Conservation (phyloP, 176 grass and related monocot genomes). For the Avena sativa region DNA sequence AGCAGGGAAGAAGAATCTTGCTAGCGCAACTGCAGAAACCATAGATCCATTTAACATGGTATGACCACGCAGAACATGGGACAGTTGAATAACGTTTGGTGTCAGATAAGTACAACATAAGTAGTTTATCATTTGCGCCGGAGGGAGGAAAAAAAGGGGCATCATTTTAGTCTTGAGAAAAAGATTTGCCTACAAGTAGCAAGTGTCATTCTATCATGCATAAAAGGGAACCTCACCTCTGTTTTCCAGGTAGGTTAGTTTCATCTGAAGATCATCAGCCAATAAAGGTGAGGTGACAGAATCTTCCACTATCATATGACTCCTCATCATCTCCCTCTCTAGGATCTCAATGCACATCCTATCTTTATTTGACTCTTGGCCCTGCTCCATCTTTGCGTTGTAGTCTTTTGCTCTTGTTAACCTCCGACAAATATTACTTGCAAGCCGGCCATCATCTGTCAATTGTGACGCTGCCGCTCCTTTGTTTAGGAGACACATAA, state of each 20-base stretch:
- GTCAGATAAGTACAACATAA: conserved; percentile 14
- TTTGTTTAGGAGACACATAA: conserved; percentile 82
- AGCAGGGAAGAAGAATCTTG: conserved; percentile 91
- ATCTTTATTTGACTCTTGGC: conserved; percentile 97
- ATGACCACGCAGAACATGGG: conserved; percentile 2
- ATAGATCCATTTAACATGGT: conserved; percentile 15
- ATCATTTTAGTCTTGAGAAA: conserved; percentile 10
- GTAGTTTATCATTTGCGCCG: neutral
- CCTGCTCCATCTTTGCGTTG: conserved; percentile 69
- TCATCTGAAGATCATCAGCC: conserved; percentile 91
- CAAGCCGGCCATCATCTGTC: conserved; percentile 75
- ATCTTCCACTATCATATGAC: conserved; percentile 75
- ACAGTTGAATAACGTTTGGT: neutral
- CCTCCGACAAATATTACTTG: conserved; percentile 76
- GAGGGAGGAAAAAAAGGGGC: neutral
- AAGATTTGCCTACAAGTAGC: conserved; percentile 1
- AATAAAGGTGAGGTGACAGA: conserved; percentile 91
- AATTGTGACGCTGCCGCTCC: conserved; percentile 65
- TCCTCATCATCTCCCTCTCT: conserved; percentile 89
- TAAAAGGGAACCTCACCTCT: conserved; percentile 64
- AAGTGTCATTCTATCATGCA: conserved; percentile 26
- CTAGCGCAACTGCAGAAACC: conserved; percentile 77
- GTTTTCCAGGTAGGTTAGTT: conserved; percentile 94
- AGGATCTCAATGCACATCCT: conserved; percentile 91
- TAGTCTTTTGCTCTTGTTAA: conserved; percentile 87